Evolutionary conservation across 805 yeast genomes (phyloP).

Genomic region (Hermanozyma aechmeae): DNA sequence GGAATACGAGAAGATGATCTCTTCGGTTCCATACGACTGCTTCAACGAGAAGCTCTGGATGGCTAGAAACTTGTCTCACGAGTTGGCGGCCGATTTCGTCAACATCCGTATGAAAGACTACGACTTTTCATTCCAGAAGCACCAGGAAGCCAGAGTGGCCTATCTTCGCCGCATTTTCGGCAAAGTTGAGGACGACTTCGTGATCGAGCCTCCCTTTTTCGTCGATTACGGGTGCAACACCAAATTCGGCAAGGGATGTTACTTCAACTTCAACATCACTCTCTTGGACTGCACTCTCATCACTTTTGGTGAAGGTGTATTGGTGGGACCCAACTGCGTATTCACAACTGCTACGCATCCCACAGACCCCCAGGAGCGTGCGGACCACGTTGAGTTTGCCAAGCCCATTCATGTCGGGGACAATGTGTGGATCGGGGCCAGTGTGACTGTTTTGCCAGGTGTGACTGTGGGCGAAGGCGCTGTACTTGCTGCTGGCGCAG

Average conservation of each 20-base stretch:
- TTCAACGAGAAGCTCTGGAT: conserved; percentile 16
- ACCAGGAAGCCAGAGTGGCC: conserved; percentile 25
- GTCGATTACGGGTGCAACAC: conserved; percentile 65
- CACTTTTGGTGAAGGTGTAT: conserved; percentile 48
- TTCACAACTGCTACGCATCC: conserved; percentile 61
- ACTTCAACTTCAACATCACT: conserved; percentile 46
- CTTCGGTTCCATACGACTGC: conserved; percentile 38
- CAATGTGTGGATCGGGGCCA: conserved; percentile 62
- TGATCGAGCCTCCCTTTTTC: conserved; percentile 49
- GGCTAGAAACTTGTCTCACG: conserved; percentile 24
- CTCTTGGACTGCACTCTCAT: conserved; percentile 55
- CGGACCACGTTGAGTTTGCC: conserved; percentile 42
- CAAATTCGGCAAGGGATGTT: conserved; percentile 47
- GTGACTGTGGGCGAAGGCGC: conserved; percentile 54
- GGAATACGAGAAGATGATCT: conserved; percentile 50
- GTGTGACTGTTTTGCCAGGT: conserved; percentile 51
- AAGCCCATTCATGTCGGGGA: conserved; percentile 50
- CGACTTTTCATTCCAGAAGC: conserved; percentile 16
- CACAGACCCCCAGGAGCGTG: conserved; percentile 36
- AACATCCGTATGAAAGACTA: conserved; percentile 23
- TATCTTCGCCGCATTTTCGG: conserved; percentile 40
- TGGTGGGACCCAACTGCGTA: conserved; percentile 56
- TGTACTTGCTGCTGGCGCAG: conserved; percentile 61
- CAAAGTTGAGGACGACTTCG: conserved; percentile 25
- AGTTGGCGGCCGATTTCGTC: conserved; percentile 24